Percentiles rank a stretch among this genome's conserved stretches.
Conservation (phyloP, 2,329 filamentous ascomycete species). For the Epichloe gansuensis region DNA sequence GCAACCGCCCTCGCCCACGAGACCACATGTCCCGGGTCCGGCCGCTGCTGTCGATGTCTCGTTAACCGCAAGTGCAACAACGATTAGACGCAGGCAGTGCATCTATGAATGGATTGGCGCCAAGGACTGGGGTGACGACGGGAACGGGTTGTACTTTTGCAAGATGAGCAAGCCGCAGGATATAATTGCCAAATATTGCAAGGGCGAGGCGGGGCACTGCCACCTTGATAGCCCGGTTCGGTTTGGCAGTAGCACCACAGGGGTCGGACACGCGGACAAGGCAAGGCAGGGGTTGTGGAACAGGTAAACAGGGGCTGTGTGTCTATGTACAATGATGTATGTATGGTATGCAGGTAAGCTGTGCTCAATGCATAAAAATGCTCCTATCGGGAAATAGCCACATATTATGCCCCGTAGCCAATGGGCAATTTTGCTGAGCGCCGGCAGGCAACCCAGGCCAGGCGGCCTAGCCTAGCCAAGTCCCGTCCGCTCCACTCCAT, state of each 20-base stretch:
- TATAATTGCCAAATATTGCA: not conserved
- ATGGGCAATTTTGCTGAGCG: too few species aligned
- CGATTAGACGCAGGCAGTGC: not conserved
- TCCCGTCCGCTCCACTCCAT: not conserved
- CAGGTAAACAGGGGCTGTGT: too few species aligned
- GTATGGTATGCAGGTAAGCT: too few species aligned
- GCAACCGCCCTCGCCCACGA: not conserved
- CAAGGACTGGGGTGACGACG: not conserved
- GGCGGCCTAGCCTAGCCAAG: too few species aligned
- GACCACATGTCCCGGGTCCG: not conserved
- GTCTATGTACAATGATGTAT: too few species aligned
- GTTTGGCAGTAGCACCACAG: not conserved
- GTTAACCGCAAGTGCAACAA: not conserved
- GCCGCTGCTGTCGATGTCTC: not conserved
- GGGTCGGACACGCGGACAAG: too few species aligned
- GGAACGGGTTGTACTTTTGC: not conserved
- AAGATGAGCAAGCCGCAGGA: not conserved
- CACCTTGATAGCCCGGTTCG: not conserved
- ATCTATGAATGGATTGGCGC: not conserved
- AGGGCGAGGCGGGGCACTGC: not conserved
- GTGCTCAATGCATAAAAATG: too few species aligned
- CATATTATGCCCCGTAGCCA: too few species aligned
- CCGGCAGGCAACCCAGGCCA: too few species aligned
- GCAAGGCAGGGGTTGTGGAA: too few species aligned
- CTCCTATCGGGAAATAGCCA: too few species aligned